phyloP scores from a whole-genome alignment of 805 yeast species.

The Saccharomycopsis schoenii region DNA sequence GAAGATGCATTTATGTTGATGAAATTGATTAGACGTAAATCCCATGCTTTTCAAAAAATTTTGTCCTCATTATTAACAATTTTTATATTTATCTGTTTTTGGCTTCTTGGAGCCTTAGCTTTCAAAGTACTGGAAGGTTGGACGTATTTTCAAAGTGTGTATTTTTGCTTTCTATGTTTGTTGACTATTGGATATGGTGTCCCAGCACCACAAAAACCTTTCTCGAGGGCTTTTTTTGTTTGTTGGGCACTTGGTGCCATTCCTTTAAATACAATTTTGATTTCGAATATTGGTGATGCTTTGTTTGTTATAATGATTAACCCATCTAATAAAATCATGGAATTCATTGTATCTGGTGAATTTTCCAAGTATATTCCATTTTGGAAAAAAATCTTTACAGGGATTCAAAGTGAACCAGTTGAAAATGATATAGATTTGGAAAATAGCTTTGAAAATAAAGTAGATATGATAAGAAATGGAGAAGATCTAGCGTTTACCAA shows the following conservation, averaged over 20 bases:
- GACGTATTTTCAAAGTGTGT: slow-evolving; percentile 62
- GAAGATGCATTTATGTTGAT: slow-evolving; percentile 47
- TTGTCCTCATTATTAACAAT: slow-evolving; percentile 33
- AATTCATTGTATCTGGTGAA: slow-evolving; percentile 7
- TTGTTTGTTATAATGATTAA: slow-evolving; percentile 27
- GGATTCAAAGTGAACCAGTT: neutral
- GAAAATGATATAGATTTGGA: neutral
- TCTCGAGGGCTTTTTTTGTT: slow-evolving; percentile 66
- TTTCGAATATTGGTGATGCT: slow-evolving; percentile 63
- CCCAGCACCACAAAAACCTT: slow-evolving; percentile 47
- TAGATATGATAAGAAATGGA: slow-evolving; percentile 2
- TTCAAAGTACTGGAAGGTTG: slow-evolving; percentile 56
- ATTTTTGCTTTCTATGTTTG: slow-evolving; percentile 66
- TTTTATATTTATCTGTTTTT: slow-evolving; percentile 41
- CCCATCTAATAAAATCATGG: slow-evolving; percentile 15
- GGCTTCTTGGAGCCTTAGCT: slow-evolving; percentile 65
- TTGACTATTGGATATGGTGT: slow-evolving; percentile 85
- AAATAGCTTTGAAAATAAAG: neutral
- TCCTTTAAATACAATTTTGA: slow-evolving; percentile 77
- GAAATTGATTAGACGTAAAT: slow-evolving; percentile 38
- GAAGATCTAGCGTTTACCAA: neutral
- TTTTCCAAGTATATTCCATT: neutral
- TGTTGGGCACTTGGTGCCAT: slow-evolving; percentile 77
- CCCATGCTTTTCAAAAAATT: slow-evolving; percentile 31
- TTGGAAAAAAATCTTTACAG: neutral